Base-by-base conservation (phyloP, 2,329 filamentous ascomycete species). In the Boeremia lycopersici region DNA sequence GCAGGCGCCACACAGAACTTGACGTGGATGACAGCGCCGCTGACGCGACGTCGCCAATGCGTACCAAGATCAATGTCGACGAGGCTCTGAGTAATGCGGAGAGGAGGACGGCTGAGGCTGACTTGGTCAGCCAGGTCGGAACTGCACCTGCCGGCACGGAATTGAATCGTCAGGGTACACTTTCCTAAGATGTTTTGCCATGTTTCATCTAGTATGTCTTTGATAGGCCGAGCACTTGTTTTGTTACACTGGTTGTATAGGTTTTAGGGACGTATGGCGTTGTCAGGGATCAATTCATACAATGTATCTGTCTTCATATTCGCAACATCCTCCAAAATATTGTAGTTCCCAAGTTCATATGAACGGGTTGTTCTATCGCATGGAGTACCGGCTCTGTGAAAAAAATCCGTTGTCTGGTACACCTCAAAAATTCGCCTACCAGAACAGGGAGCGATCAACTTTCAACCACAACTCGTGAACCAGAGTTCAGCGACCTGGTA, bases 1-100 rank as follows among this genome's bases (percentile, higher is more conserved):
- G 64, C 15, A 59, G 68, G 28, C 69, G 70, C 28, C 67, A 72
- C 39, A 74, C 72, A 42, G 69, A 70, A 45, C 63, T 77, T 1
- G 75, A 77, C 59, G 74, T 77, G 2, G 75, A 77, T 48, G 75
- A 77, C 46, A 74, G 73, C 17, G 72, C 71, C 7, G 74, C 73
- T 1, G 75, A 77, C 63, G 74, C 74, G 7, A 76, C 73, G 0
- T 75, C 70, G 42, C 71, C 72, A 2, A 56, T 74, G 53, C 61
- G 72, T 2, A 71, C 65, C 2, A 63, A 66, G 36, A 67, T 56
- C 3, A 70, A 64, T 12, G 49, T 74, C 1, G 72, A 74, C 2
- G 61, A 64, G 9, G 67, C 65, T 29, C 35, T 73, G 15, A 61
- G 46, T 23, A 57, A 31, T 19, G 51, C 60, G 15, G 59, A 65